Percentiles rank a stretch among this genome's conserved stretches.
Conservation (phyloP, 2,329 filamentous ascomycete genomes). For the Alternaria panax region DNA sequence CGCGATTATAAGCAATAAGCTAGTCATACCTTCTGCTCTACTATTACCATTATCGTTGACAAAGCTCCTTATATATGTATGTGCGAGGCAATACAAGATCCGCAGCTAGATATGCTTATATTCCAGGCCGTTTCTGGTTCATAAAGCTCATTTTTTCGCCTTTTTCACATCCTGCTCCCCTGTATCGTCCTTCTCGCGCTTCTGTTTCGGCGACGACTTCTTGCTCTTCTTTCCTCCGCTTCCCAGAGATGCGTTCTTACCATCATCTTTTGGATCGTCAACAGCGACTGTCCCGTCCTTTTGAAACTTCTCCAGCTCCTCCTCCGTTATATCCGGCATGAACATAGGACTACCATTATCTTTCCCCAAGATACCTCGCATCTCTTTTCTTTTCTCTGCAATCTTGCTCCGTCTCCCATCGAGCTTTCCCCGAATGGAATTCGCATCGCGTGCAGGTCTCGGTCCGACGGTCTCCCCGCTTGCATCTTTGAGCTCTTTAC, state of each 20-base stretch:
- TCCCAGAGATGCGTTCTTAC: background rate
- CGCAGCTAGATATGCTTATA: background rate
- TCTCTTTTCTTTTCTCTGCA: background rate
- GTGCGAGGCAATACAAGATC: background rate
- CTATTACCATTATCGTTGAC: background rate
- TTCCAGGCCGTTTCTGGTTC: background rate
- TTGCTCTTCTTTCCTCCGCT: background rate
- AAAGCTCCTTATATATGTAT: background rate
- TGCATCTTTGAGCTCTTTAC: background rate
- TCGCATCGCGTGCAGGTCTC: background rate
- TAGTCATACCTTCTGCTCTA: background rate
- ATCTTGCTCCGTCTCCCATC: background rate
- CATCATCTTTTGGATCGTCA: constrained; percentile 5
- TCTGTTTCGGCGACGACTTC: background rate
- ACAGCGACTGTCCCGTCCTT: background rate
- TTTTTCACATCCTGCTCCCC: background rate
- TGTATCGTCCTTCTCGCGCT: background rate
- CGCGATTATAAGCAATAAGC: background rate
- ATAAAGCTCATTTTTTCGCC: background rate
- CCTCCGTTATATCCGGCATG: constrained; percentile 15
- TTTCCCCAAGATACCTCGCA: background rate
- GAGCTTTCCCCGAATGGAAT: background rate
- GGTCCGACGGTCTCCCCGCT: background rate
- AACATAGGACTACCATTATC: constrained; percentile 3
- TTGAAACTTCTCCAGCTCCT: constrained; percentile 14